Base-by-base conservation (phyloP, 805 yeast genomes). In the Myxozyma monticola region DNA sequence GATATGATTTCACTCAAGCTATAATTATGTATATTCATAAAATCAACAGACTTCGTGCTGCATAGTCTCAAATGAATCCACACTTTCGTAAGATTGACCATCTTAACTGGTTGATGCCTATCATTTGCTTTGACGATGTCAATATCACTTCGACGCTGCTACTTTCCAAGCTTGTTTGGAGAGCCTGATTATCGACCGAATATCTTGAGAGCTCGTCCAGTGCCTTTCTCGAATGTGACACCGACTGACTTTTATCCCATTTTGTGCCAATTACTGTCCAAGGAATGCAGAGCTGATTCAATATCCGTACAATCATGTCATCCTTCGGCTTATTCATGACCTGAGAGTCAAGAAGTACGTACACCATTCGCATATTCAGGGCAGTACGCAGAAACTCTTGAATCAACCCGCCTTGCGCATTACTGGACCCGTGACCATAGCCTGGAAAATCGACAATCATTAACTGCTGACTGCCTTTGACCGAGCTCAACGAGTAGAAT, bases 381-480 rank as follows among this genome's bases (percentile, higher is more conserved):
- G 47, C 26, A 20, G 75, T 70, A 24, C 69, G 68, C 6, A 90
- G 65, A 62, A 88, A 89, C 30, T 80, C 78, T 60, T 80, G 62
- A 1, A 85, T 84, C 25, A 82, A 74, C 35, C 77, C 69, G 1
- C 96, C 97, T 64, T 90, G 96, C 57, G 72, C 68, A 7, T 61
- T 63, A 14, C 75, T 76, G 15, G 95, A 89, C 54, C 76, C 79
- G 34, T 69, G 75, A 1, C 98, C 98, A 65, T 90, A 90, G 0
- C 98, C 98, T 0, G 98, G 98, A 21, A 88, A 77, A 64, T 90
- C 98, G 1, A 88, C 78, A 2, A 90, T 61, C 53, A 88, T 71
- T 37, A 90, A 71, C 48, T 75, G 71, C 42, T 78, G 77, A 2
- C 85, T n/a, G n/a, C n/a, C n/a, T n/a, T n/a, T n/a, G n/a, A n/a